Percentiles rank a stretch among this genome's conserved stretches.
Conservation (phyloP, 2,329 filamentous ascomycete species). For the Neofusicoccum sp. region DNA sequence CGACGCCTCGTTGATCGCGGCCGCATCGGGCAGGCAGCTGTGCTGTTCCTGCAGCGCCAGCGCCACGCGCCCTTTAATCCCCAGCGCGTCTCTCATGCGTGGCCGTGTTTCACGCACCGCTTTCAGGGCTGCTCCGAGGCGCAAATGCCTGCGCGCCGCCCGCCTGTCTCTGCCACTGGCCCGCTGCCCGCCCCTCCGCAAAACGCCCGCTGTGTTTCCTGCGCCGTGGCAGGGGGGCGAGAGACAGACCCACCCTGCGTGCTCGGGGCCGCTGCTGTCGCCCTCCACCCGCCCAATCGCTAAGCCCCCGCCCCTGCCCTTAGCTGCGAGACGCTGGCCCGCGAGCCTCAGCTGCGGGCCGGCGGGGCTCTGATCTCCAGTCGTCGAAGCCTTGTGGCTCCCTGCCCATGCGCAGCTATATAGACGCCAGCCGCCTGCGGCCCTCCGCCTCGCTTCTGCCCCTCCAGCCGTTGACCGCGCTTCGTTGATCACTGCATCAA, state of each 20-base stretch:
- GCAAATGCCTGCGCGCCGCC: not conserved
- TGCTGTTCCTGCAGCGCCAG: conserved; percentile 8
- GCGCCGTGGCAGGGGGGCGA: not conserved
- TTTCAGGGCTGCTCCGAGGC: not conserved
- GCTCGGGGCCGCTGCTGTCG: not conserved
- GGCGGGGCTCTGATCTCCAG: conserved; percentile 9
- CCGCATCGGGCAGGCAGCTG: not conserved
- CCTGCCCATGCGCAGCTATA: conserved; percentile 3
- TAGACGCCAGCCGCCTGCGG: conserved; percentile 2
- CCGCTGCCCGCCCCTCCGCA: not conserved
- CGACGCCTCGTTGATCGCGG: not conserved
- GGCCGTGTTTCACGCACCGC: not conserved
- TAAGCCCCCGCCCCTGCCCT: not conserved
- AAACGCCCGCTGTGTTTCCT: conserved; percentile 10
- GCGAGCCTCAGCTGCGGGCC: conserved; percentile 2
- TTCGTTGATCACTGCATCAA: conserved; percentile 12
- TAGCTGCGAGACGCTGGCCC: not conserved
- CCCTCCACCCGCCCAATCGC: conserved; percentile 1
- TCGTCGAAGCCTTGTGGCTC: not conserved
- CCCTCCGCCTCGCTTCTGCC: not conserved
- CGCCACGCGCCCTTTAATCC: conserved; percentile 11
- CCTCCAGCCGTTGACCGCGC: conserved; percentile 16
- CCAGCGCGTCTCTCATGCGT: not conserved
- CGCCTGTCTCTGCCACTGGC: not conserved
- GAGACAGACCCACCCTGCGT: not conserved